Conservation (phyloP, 441 rosid genomes). For the Erysimum cheiri region DNA sequence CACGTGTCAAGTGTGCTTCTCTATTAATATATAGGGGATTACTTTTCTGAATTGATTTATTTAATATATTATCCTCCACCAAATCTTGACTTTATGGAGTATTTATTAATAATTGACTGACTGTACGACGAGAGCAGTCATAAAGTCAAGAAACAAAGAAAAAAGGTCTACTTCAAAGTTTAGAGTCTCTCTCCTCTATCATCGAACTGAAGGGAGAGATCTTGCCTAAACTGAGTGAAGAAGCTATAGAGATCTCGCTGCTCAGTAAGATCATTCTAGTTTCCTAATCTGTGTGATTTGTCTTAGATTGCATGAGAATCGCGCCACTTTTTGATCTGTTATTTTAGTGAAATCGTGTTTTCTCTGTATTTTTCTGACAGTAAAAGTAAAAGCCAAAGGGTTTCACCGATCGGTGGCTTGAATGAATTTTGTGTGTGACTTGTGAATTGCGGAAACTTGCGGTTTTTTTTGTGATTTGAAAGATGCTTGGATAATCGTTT, state of each 20-base stretch:
- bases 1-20: too few species aligned
- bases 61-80: background rate
- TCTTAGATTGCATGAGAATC: background rate
- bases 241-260: background rate
- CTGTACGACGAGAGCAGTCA: background rate
- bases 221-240: background rate
- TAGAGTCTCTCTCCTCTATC: background rate
- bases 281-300: background rate
- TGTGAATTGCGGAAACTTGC: too few species aligned
- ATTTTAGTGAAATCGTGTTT: too few species aligned
- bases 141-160: background rate
- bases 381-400: background rate
- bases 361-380: background rate
- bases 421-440: background rate
- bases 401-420: background rate
- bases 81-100: background rate
- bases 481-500: too few species aligned
- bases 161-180: background rate
- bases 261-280: conserved; percentile 1
- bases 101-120: background rate
- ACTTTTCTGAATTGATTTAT: background rate
- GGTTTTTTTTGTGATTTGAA: too few species aligned
- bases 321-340: background rate
- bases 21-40: too few species aligned
- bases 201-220: background rate